A percentile compares a stretch with the other conserved stretches of the same genome.
Conservation (phyloP, 164 flowering plant genomes). For the Magnolia kwangsiensis region DNA sequence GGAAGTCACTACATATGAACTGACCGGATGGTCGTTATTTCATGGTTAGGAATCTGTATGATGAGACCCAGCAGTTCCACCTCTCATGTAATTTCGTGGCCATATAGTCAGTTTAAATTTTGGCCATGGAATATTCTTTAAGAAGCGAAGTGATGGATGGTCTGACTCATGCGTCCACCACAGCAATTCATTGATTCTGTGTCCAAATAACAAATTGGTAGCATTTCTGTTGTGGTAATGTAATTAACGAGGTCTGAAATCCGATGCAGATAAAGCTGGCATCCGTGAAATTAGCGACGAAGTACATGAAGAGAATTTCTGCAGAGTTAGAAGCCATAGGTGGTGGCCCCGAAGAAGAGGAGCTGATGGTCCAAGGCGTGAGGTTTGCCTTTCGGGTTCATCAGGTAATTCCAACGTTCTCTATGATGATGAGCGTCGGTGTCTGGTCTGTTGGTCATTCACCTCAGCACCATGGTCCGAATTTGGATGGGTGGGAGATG, state of each 20-base stretch:
- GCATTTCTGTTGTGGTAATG: background rate
- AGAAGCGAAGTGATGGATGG: too few species aligned
- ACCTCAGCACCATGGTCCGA: too few species aligned
- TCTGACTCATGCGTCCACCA: background rate
- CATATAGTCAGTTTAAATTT: too few species aligned
- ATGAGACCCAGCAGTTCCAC: too few species aligned
- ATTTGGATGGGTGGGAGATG: too few species aligned
- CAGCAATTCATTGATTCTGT: background rate
- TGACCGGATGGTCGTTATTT: too few species aligned
- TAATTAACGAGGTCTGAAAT: background rate
- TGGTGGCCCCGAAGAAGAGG: slow-evolving; percentile 82
- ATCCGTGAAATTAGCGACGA: slow-evolving; percentile 87
- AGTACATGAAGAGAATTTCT: slow-evolving; percentile 84
- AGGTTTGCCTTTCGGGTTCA: slow-evolving; percentile 92
- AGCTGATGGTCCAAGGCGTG: slow-evolving; percentile 88
- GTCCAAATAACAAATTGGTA: background rate
- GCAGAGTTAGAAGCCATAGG: slow-evolving; percentile 73
- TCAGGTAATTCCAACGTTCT: slow-evolving; percentile 50
- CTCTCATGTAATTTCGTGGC: too few species aligned
- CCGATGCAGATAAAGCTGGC: slow-evolving; percentile 77
- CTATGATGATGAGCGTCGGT: too few species aligned
- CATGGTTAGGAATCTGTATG: too few species aligned
- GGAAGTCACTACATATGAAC: too few species aligned
- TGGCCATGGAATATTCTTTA: too few species aligned
- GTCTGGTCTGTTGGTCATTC: too few species aligned